Evolutionary conservation across 179 eudicot species (phyloP), one percentile per base, ranked within the genome.

Genomic region (Gypsophila paniculata): DNA sequence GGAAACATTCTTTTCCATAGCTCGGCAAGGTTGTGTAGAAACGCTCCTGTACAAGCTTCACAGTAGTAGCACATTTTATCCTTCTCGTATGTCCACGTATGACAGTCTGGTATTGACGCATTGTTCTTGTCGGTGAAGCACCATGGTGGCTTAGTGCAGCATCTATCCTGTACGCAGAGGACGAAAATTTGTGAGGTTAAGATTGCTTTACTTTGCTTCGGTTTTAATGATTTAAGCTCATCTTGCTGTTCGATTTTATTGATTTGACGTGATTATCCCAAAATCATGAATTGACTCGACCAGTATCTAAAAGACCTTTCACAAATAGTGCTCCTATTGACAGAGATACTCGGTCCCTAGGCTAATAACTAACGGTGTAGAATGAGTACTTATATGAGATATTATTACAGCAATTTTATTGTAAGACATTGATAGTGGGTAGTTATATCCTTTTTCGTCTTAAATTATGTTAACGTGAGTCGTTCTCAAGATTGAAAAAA

Each of bases 1-100:
- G 77, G 77, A 63, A 63, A 69, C 44, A 69, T 0, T 36, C 39
- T 74, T 34, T 44, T 8, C 81, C 81, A 78, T 39, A 78, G 0
- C 10, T 44, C 61, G 8, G 74, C 12, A 1, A 78, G 53, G 36
- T 73, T 52, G 10, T 59, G 29, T 5, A 78, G 21, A 57, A 78
- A 73, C 38, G 74, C 77, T 53, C 34, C 71, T 5, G 25, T 15
- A 54, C 81, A 78, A 42, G n/a, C 15, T 2, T 53, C 64, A 52
- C 81, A 78, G 68, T 78, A 11, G 70, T 78, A 78, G 26, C 81
- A 78, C 74, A 69, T 32, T 11, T n/a, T 63, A 11, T 51, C 39
- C 15, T 12, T 54, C 23, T 63, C 42, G 8, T 38, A 46, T 6
- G 2, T 63, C 77, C 77, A 78, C 9, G 12, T 34, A 0, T 44